Evolutionary conservation across 1,139 yeast genomes (phyloP), one percentile per base, ranked within the genome.

Genomic region (Candida sanyaensis): DNA sequence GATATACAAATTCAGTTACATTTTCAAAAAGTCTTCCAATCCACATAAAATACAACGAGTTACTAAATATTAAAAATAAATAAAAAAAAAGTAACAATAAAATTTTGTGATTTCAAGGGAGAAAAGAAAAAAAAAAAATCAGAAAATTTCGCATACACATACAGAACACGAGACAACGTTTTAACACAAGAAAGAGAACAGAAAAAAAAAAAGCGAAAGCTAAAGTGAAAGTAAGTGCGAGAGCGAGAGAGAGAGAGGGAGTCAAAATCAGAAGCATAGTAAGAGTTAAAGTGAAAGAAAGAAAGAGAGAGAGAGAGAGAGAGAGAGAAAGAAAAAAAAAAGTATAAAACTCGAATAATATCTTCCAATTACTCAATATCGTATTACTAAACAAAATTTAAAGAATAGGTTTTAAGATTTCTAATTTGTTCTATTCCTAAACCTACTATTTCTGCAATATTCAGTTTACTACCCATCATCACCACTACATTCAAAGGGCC

Each of bases 341-440:
- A 28, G 33, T 29, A 38, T 36, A 38, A 38, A 29, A 29, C 41
- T 13, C 41, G 33, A 30, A 38, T 38, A 38, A 38, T 38, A 38
- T 29, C 33, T 38, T 11, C 33, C 41, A 36, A 36, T 36, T 27
- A 23, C 13, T 12, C 9, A 36, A 10, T 36, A 24, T 24, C 39
- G 39, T 36, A 36, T 36, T 36, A 36, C 29, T 24, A 23, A 36
- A 36, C 28, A 34, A 34, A 34, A 7, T 27, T 27, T n/a, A 34
- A 13, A 34, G 17, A 7, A 34, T 21, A 34, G 7, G 38, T 34
- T 13, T 34, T 24, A 34, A 24, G 38, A 24, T 10, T 23, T 23
- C 13, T 31, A 7, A 8, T 31, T 31, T 31, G 11, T 12, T 31
- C 6, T 13, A 31, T 31, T n/a, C 11, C 36, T 17, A 17, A 32